A percentile compares a stretch with the other conserved stretches of the same genome.
phyloP scores from a whole-genome alignment of 176 grass and related monocot genomes.

The Hsuehochloa calcarea region DNA sequence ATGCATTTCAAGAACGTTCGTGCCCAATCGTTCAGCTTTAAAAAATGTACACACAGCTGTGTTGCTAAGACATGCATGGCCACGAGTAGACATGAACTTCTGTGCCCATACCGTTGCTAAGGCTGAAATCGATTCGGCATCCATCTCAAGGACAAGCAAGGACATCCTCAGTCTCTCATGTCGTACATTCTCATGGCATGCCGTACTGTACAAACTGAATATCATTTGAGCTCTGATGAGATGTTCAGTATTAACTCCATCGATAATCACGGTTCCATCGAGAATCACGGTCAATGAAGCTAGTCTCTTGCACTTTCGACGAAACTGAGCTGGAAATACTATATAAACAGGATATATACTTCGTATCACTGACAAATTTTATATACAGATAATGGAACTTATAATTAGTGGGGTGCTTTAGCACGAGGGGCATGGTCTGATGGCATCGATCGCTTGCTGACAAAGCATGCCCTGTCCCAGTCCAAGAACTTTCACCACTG shows the following conservation, averaged over 20 bases:
- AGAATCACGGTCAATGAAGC: background rate
- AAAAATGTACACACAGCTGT: slow-evolving; percentile 14
- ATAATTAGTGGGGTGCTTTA: slow-evolving; percentile 12
- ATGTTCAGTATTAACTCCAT: no score
- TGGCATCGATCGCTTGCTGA: slow-evolving; percentile 2
- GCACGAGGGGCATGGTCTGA: slow-evolving; percentile 2
- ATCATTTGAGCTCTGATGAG: slow-evolving; percentile 34
- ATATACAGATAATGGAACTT: background rate
- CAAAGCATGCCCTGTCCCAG: background rate
- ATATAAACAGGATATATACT: background rate
- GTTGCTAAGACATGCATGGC: slow-evolving; percentile 21
- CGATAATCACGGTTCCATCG: no score
- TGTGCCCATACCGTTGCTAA: slow-evolving; percentile 24
- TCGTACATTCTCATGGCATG: slow-evolving; percentile 13
- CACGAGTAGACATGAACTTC: slow-evolving; percentile 10
- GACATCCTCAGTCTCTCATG: background rate
- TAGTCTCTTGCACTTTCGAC: slow-evolving; percentile 25
- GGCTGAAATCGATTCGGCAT: background rate
- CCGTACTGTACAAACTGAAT: slow-evolving; percentile 27
- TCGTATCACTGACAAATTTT: background rate
- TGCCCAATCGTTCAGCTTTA: background rate
- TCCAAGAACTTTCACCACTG: background rate
- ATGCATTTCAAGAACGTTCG: background rate
- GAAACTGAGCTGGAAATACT: slow-evolving; percentile 12
- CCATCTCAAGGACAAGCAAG: slow-evolving; percentile 3